Evolutionary conservation across 2,329 filamentous ascomycete genomes (phyloP).

Genomic region (Didymella keratinophila): DNA sequence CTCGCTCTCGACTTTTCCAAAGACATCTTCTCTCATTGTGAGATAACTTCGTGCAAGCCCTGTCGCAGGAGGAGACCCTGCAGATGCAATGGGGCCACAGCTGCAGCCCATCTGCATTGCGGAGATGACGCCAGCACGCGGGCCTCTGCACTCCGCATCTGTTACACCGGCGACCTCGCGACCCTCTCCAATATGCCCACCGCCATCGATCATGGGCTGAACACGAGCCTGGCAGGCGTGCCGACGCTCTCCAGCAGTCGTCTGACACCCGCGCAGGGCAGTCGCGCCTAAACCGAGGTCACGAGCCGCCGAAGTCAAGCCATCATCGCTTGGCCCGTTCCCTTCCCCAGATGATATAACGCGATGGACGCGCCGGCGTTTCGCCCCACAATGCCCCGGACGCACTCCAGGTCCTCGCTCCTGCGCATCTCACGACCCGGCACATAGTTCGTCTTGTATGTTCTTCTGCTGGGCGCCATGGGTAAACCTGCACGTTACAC

Average conservation of each 20-base stretch:
- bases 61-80: not conserved
- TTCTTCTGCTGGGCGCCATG: constrained; percentile 30
- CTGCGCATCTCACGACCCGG: constrained; percentile 18
- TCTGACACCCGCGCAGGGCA: constrained; percentile 29
- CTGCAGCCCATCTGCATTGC: constrained; percentile 13
- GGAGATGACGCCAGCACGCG: constrained; percentile 30
- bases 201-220: constrained; percentile 18
- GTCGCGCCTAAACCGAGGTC: constrained; percentile 33
- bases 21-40: no score
- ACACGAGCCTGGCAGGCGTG: constrained; percentile 22
- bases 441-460: constrained; percentile 21
- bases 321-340: constrained; percentile 34
- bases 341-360: constrained; percentile 36
- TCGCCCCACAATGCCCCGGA: constrained; percentile 29
- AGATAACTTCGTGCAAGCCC: no score
- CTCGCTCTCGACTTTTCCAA: no score
- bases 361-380: constrained; percentile 29
- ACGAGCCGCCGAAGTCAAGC: constrained; percentile 36
- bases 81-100: constrained; percentile 1
- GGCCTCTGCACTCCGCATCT: constrained; percentile 14
- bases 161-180: constrained; percentile 25
- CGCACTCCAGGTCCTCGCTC: constrained; percentile 4
- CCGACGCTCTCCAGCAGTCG: constrained; percentile 25
- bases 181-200: constrained; percentile 20
- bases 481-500: constrained; percentile 50